phyloP scores from a whole-genome alignment of 2,329 filamentous ascomycete genomes.

The Diplodia seriata region DNA sequence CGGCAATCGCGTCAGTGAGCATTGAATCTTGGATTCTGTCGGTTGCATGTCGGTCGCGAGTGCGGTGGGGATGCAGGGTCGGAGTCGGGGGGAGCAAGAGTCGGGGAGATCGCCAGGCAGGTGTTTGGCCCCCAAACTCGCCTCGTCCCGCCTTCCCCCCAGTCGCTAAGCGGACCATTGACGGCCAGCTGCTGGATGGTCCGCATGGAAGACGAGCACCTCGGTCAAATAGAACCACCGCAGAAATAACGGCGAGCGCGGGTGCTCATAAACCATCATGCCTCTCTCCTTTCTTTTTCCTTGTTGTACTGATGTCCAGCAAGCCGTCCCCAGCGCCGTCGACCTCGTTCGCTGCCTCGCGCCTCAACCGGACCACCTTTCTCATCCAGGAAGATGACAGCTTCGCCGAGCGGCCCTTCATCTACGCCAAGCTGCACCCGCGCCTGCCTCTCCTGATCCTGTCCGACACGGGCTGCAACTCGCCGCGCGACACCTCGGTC shows the following conservation, averaged over 20 bases:
- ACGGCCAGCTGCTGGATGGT: slow-evolving; percentile 8
- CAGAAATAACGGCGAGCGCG: slow-evolving; percentile 12
- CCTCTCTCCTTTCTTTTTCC: slow-evolving; percentile 4
- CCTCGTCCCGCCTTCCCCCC: neutral
- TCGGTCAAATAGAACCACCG: slow-evolving; percentile 28
- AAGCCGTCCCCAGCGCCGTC: slow-evolving; percentile 11
- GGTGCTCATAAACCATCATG: slow-evolving; percentile 6
- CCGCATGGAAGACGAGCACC: slow-evolving; percentile 9
- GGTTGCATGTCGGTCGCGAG: neutral
- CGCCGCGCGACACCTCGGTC: slow-evolving; percentile 40
- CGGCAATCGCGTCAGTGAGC: neutral
- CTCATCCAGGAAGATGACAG: slow-evolving; percentile 54
- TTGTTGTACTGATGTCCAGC: slow-evolving; percentile 18
- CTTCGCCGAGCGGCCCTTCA: slow-evolving; percentile 53
- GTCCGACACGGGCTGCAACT: slow-evolving; percentile 57
- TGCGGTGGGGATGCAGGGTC: neutral
- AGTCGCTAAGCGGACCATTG: slow-evolving; percentile 14
- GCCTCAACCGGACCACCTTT: slow-evolving; percentile 54
- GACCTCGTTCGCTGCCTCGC: slow-evolving; percentile 46
- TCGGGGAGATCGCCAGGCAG: neutral
- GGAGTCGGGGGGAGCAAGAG: neutral
- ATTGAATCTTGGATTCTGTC: neutral
- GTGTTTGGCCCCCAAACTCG: slow-evolving; percentile 13
- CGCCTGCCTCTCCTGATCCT: slow-evolving; percentile 47
- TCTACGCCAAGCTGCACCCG: slow-evolving; percentile 55